Evolutionary conservation across 495 filamentous ascomycete species (phyloP), one percentile per base, ranked within the genome.

Genomic region (Darksidea phi): DNA sequence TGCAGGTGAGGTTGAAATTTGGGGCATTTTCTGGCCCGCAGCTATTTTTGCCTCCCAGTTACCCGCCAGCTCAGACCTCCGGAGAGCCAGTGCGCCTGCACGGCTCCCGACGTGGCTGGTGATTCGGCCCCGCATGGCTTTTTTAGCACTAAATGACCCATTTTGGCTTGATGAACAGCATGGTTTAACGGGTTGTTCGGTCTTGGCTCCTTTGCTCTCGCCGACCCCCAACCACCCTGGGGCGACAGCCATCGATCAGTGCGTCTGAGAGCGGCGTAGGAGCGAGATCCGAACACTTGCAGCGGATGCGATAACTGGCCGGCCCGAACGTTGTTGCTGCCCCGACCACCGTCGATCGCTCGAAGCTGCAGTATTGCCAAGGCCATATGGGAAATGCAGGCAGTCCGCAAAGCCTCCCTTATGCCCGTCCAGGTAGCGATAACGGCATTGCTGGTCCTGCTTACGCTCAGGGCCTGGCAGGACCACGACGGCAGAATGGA

Each of bases 271-370:
- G 50, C 54, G 59, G 64, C 54, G 47, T 55, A 52, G 46, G 38
- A 36, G 41, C 55, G 42, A 55, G 64, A 54, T 61, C n/a, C 58
- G 36, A 64, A 54, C 57, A 64, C 66, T 54, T 64, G 66, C 66
- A 68, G 61, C 61, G 60, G 57, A 54, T 38, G 51, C 57, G 66
- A 64, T 68, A 68, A 68, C 61, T 68, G 66, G 66, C 66, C 66
- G 66, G 66, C 53, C 66, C 61, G 59, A 37, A 62, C 60, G 65
- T 60, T 57, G 54, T 51, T 67, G 38, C 49, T 54, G 28, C 34
- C 46, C 36, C 54, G 53, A 63, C 46, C 37, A 45, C 51, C 45
- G 66, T 41, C 55, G 66, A 68, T 68, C 66, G n/a, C 47, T 60
- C 49, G 48, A 37, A 46, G 34, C 48, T 57, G 38, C 26, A 68